phyloP scores from a whole-genome alignment of 2,329 filamentous ascomycete species.

The Aspergillus thermomutatus region DNA sequence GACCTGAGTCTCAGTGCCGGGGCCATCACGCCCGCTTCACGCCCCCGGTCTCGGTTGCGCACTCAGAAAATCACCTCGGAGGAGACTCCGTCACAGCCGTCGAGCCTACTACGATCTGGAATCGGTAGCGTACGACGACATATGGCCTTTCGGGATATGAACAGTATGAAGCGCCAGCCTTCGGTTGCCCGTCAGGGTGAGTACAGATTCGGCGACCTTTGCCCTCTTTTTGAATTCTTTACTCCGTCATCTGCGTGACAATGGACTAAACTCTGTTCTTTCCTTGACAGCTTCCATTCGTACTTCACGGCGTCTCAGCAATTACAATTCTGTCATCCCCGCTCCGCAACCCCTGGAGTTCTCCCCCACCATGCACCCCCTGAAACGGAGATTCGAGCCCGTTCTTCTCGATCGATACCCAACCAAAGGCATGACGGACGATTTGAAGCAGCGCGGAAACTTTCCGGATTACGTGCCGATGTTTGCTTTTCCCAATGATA shows the following conservation, averaged over 20 bases:
- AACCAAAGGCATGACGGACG: constrained; percentile 75
- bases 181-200: constrained; percentile 70
- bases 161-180: constrained; percentile 84
- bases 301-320: constrained; percentile 84
- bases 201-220: constrained; percentile 23
- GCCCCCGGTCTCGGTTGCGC: constrained; percentile 72
- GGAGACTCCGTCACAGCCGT: constrained; percentile 52
- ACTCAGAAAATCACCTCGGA: constrained; percentile 78
- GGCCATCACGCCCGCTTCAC: constrained; percentile 63
- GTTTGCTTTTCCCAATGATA: constrained; percentile 98
- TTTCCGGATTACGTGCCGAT: constrained; percentile 98
- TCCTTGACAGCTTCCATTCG: constrained; percentile 60
- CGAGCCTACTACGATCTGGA: constrained; percentile 52
- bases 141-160: constrained; percentile 93
- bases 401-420: constrained; percentile 95
- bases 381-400: constrained; percentile 91
- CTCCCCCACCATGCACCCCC: constrained; percentile 89
- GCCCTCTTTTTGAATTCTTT: too few species aligned
- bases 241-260: not conserved
- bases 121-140: constrained; percentile 87
- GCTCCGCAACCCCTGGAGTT: constrained; percentile 85
- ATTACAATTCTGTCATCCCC: constrained; percentile 97
- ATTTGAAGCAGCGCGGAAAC: constrained; percentile 71
- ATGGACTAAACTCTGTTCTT: not conserved
- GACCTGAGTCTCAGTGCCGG: constrained; percentile 88